Base-by-base conservation (phyloP, 108 stramenopile species). In the Cylindrotheca fusiformis region DNA sequence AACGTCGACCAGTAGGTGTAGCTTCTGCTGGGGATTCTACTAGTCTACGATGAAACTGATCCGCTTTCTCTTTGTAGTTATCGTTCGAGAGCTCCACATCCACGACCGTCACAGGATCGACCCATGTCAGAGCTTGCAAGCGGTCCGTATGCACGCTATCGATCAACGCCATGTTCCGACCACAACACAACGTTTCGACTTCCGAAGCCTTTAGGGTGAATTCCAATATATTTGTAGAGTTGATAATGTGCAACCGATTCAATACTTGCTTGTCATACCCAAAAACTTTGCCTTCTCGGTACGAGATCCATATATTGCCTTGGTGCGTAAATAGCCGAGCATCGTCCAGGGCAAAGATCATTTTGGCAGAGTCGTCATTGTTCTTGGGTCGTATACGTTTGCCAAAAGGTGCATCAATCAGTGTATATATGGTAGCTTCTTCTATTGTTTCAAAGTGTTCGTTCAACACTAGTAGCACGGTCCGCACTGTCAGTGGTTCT, bases 131-230 rank as follows among this genome's bases (percentile, higher is more conserved):
- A n/a, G 80, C 73, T 50, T 80, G 80, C 49, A 92, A 58, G 22
- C 63, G 32, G 21, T 70, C 44, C 22, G 76, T 52, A 48, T 50
- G n/a, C 10, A 65, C 50, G 45, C 63, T 54, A 8, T 68, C 62
- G 51, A 94, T 83, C 52, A 94, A 57, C 18, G 89, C 93, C 76
- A 94, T 94, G 63, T 94, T 94, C 32, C 90, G 66, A 21, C 93
- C 93, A 58, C 93, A 91, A 63, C 90, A 88, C 32, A 94, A 68
- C 20, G 83, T 74, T 12, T 82, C 60, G 23, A 88, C 78, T 72
- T 91, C 87, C 46, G 87, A 88, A 23, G 93, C 86, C 55, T 81
- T 68, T 17, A 91, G 61, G 24, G 62, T 76, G 0, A 77, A 89
- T 0, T 45, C 41, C 55, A 85, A 74, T 23, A 18, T 19, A 52